These are phyloP conservation scores for Trichoderma sp. DNA, from an alignment of 2,329 filamentous ascomycete species.

Conservation along the genomic window DNA sequence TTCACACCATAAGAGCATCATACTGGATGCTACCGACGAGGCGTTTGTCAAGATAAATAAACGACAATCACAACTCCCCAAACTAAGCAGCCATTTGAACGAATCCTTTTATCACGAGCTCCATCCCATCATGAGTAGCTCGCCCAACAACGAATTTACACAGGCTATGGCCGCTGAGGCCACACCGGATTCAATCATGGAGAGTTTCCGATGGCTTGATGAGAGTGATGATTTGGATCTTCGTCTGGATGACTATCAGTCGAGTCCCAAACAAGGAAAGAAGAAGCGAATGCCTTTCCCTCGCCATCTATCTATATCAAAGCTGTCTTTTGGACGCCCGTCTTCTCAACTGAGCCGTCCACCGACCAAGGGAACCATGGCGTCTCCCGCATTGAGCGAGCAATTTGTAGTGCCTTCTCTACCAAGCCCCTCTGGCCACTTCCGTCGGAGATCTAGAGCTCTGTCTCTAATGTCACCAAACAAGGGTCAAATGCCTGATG, in stretches of 20 bases:
- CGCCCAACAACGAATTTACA: conserved; percentile 23
- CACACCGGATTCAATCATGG: conserved; percentile 56
- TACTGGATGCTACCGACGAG: conserved; percentile 31
- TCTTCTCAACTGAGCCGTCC: conserved; percentile 52
- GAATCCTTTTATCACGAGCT: background rate
- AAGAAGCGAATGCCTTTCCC: conserved; percentile 60
- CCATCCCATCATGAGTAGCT: conserved; percentile 29
- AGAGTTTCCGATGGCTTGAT: conserved; percentile 72
- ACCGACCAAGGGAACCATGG: conserved; percentile 41
- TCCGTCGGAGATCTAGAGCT: conserved; percentile 52
- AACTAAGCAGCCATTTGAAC: conserved; percentile 19
- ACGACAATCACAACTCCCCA: conserved; percentile 27
- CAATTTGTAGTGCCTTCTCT: conserved; percentile 25
- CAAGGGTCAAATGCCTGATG: conserved; percentile 34
- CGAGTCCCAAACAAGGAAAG: conserved; percentile 45
- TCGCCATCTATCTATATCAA: conserved; percentile 69
- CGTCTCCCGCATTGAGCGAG: conserved; percentile 29
- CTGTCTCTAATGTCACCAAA: conserved; percentile 54
- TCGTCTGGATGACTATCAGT: conserved; percentile 67
- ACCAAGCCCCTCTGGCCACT: conserved; percentile 35
- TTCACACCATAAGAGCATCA: conserved; percentile 54
- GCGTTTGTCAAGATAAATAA: conserved; percentile 29
- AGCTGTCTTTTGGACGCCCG: conserved; percentile 58
- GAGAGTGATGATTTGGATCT: conserved; percentile 71
- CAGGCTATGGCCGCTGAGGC: conserved; percentile 24